Base-by-base conservation (phyloP, 441 rosid species). In the Eruca vesicaria region DNA sequence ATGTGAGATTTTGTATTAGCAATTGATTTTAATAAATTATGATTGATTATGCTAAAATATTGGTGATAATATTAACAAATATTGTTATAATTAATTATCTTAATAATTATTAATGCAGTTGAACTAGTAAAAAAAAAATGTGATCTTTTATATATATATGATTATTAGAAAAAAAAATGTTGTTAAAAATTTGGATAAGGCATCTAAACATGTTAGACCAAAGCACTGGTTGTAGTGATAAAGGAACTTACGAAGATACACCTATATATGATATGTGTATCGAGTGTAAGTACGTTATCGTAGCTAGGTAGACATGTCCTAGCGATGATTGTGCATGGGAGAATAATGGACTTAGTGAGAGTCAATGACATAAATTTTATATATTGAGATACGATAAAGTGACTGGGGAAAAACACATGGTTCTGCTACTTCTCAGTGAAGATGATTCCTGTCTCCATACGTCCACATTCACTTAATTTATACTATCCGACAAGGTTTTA, bases 321-420 rank as follows among this genome's bases (percentile, higher is more conserved):
- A 35, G 31, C 23, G 68, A 50, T 61, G 36, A 21, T 50, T 35
- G 32, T 45, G 52, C 52, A 45, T 68, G 73, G 68, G 68, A 38
- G 73, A 61, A 68, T 50, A 59, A 60, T 61, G 73, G 69, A 68
- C 56, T 68, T 75, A 68, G 53, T 58, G 41, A 45, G 53, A 67
- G 68, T 45, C 55, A 28, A 74, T 68, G 74, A 75, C 64, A 26
- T 68, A 16, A 7, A 28, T 60, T 68, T 68, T 35, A 62, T 52
- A 56, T 57, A 55, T 68, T 68, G 69, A 62, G 74, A 56, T 68
- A 68, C 36, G 69, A 69, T 52, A 21, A 15, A 15, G 68, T 59
- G 73, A 68, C 73, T 62, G 74, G 0, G 11, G 8, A 75, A 69
- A 75, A 53, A 69, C 79, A 75, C 79, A 75, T 75, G 79, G 79